Percentiles rank a stretch among this genome's conserved stretches.
Conservation (phyloP, 495 filamentous ascomycete genomes). For the Penicillium robsamsonii region DNA sequence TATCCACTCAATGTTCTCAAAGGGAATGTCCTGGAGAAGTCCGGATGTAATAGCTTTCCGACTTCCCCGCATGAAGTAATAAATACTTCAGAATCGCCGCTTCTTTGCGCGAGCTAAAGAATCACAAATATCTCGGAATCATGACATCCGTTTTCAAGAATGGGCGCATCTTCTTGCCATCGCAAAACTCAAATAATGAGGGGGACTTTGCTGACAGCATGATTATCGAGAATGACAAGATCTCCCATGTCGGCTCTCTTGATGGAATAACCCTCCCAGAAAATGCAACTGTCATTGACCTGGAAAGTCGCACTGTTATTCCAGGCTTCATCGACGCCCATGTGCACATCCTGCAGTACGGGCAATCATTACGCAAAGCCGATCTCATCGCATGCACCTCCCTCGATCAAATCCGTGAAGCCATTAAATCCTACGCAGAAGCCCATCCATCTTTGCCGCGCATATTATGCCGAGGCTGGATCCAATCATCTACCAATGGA, state of each 20-base stretch:
- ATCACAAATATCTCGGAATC: background rate
- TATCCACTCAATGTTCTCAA: conserved; percentile 4
- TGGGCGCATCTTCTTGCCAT: conserved; percentile 41
- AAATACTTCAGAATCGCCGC: conserved; percentile 10
- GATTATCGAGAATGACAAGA: conserved; percentile 36
- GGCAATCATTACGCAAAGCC: conserved; percentile 56
- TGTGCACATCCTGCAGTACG: conserved; percentile 61
- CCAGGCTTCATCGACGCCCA: conserved; percentile 67
- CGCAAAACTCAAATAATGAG: conserved; percentile 23
- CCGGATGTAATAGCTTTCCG: conserved; percentile 3
- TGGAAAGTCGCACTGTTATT: conserved; percentile 49
- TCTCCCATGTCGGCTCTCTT: conserved; percentile 43
- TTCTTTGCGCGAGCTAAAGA: background rate
- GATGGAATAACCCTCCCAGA: conserved; percentile 32
- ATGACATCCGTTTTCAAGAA: conserved; percentile 48
- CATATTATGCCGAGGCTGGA: conserved; percentile 59
- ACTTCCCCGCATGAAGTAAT: conserved; percentile 11
- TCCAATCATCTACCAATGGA: conserved; percentile 55
- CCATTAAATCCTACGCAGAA: conserved; percentile 50
- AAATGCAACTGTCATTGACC: conserved; percentile 38
- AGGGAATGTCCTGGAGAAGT: conserved; percentile 20
- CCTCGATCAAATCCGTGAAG: conserved; percentile 51
- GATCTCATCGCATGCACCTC: conserved; percentile 53
- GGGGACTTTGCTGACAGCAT: conserved; percentile 41
- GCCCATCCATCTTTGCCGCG: conserved; percentile 48